Percentiles rank a stretch among this genome's conserved stretches.
phyloP scores from a whole-genome alignment of 768 basidiomycete species.

The Tremella mesenterica region DNA sequence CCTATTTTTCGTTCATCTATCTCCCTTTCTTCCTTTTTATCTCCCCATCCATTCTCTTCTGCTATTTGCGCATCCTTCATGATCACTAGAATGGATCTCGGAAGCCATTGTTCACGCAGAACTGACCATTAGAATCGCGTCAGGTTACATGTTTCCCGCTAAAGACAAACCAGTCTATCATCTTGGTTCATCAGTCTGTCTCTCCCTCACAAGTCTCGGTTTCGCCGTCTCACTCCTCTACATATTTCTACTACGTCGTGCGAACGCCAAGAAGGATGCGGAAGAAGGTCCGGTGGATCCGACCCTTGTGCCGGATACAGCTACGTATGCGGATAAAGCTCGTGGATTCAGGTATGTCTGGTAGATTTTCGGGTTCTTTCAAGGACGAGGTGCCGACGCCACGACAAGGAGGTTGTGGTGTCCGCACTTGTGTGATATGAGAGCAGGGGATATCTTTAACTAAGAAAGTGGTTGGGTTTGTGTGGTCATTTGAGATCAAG shows the following conservation, averaged over 20 bases:
- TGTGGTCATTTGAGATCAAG: too few species aligned
- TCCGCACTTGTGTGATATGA: too few species aligned
- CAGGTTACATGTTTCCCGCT: conserved; percentile 18
- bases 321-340: neutral
- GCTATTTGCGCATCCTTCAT: too few species aligned
- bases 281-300: conserved; percentile 1
- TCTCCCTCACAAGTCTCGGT: conserved; percentile 5
- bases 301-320: neutral
- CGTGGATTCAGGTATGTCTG: neutral
- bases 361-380: too few species aligned
- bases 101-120: neutral
- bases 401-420: too few species aligned
- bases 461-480: too few species aligned
- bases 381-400: too few species aligned
- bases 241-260: neutral
- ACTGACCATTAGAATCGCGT: conserved; percentile 6
- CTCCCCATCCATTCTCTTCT: too few species aligned
- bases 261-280: neutral
- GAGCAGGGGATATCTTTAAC: too few species aligned
- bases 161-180: conserved; percentile 14
- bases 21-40: too few species aligned
- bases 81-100: too few species aligned
- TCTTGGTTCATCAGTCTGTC: conserved; percentile 13
- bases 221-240: neutral
- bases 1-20: too few species aligned